Conservation (phyloP, 2,329 filamentous ascomycete genomes). For the Nemania bipapillata region DNA sequence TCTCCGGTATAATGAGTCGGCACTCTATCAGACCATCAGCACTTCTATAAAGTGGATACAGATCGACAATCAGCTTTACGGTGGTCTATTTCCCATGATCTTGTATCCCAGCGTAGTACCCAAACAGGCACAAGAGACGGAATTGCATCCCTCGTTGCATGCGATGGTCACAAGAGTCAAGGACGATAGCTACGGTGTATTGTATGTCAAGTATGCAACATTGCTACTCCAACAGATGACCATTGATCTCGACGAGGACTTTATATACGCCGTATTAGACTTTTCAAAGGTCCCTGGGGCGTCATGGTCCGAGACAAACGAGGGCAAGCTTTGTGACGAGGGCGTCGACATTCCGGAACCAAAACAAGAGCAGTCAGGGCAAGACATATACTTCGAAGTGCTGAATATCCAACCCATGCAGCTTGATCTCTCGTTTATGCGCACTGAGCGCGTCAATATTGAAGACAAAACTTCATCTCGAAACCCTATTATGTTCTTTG, state of each 20-base stretch:
- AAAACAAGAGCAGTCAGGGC: slow-evolving; percentile 80
- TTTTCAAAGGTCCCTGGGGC: slow-evolving; percentile 93
- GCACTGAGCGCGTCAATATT: slow-evolving; percentile 94
- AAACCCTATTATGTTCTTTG: slow-evolving; percentile 98
- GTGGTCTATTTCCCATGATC: slow-evolving; percentile 96
- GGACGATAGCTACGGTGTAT: slow-evolving; percentile 95
- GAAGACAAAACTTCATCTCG: slow-evolving; percentile 91
- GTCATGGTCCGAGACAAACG: slow-evolving; percentile 80
- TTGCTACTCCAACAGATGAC: slow-evolving; percentile 97
- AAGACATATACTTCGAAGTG: slow-evolving; percentile 98
- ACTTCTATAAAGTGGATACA: slow-evolving; percentile 98
- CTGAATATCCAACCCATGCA: slow-evolving; percentile 98
- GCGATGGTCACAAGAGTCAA: slow-evolving; percentile 93
- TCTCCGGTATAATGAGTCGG: slow-evolving; percentile 91
- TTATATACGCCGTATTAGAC: slow-evolving; percentile 94
- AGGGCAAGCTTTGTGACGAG: slow-evolving; percentile 89
- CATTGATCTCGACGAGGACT: slow-evolving; percentile 95
- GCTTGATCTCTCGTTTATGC: slow-evolving; percentile 94
- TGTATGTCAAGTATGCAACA: slow-evolving; percentile 98
- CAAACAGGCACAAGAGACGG: slow-evolving; percentile 95
- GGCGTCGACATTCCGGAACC: slow-evolving; percentile 92
- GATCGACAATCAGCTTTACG: slow-evolving; percentile 97
- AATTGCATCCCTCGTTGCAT: slow-evolving; percentile 93
- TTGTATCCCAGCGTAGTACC: slow-evolving; percentile 97
- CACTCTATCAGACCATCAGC: slow-evolving; percentile 89